Percentiles rank a stretch among this genome's conserved stretches.
Evolutionary conservation across 495 filamentous ascomycete species (phyloP).

Genomic region (Aspergillus saccharolyticus): DNA sequence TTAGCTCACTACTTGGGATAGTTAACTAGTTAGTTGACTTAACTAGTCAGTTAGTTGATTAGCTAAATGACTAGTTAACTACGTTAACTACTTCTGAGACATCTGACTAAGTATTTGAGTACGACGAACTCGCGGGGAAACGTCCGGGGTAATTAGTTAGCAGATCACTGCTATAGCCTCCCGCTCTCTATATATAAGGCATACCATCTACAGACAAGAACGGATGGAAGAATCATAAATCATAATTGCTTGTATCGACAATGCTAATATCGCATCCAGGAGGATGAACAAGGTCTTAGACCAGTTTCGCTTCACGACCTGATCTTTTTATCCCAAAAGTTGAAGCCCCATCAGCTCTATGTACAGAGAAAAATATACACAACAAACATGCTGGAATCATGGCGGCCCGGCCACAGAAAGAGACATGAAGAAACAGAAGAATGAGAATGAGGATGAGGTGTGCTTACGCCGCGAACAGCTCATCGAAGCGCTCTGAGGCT

Average conservation of each 20-base stretch:
- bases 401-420: not conserved
- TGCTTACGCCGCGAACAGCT: slow-evolving; percentile 48
- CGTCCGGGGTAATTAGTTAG: not conserved
- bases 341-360: not conserved
- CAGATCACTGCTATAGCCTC: not conserved
- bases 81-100: too few relatives aligned
- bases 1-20: too few relatives aligned
- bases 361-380: slow-evolving; percentile 1
- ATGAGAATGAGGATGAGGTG: slow-evolving; percentile 9
- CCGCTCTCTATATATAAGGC: not conserved
- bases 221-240: not conserved
- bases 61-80: too few relatives aligned
- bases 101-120: too few relatives aligned
- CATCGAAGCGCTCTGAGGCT: slow-evolving; percentile 55
- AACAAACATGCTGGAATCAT: not conserved
- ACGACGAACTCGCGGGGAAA: too few relatives aligned
- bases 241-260: not conserved
- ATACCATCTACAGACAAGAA: not conserved
- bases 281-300: not conserved
- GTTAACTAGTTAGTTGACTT: too few relatives aligned
- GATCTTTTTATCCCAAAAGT: not conserved
- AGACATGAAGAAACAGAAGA: slow-evolving; percentile 3
- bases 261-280: not conserved
- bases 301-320: not conserved
- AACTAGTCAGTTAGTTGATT: too few relatives aligned